phyloP scores from a whole-genome alignment of 2,329 filamentous ascomycete species.

The Periconia macrospinosa region DNA sequence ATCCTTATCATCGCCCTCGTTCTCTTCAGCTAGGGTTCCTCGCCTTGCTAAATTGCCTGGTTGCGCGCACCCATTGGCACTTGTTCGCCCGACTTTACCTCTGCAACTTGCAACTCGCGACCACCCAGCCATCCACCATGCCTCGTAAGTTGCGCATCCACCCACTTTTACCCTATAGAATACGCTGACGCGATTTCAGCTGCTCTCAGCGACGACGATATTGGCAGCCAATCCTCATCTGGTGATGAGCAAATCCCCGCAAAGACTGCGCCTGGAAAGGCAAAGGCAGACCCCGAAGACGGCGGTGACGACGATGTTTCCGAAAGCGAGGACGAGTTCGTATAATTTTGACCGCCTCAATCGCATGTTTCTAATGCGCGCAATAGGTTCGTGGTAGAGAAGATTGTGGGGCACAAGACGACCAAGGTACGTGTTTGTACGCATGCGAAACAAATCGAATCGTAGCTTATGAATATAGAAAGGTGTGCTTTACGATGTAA shows the following conservation, averaged over 20 bases:
- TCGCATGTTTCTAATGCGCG: constrained; percentile 22
- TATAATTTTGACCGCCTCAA: constrained; percentile 4
- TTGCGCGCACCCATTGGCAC: not conserved
- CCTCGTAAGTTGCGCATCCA: constrained; percentile 32
- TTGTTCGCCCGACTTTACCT: not conserved
- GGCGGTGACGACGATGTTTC: constrained; percentile 27
- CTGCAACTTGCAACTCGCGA: not conserved
- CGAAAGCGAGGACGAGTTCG: constrained; percentile 48
- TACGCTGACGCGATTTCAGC: constrained; percentile 34
- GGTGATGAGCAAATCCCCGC: constrained; percentile 31
- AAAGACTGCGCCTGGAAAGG: constrained; percentile 14
- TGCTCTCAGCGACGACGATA: constrained; percentile 44
- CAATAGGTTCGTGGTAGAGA: constrained; percentile 71
- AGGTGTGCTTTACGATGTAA: constrained; percentile 65
- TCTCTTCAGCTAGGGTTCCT: not conserved
- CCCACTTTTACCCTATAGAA: not conserved
- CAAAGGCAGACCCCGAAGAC: constrained; percentile 11
- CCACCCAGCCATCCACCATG: constrained; percentile 21
- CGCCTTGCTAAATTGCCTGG: too few relatives aligned
- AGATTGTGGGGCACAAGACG: constrained; percentile 68
- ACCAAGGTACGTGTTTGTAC: constrained; percentile 9
- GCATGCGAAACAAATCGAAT: not conserved
- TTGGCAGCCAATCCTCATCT: constrained; percentile 25
- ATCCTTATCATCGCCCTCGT: not conserved
- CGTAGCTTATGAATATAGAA: not conserved